phyloP scores from a whole-genome alignment of 768 basidiomycete genomes.

The Leccinum sublutescens region DNA sequence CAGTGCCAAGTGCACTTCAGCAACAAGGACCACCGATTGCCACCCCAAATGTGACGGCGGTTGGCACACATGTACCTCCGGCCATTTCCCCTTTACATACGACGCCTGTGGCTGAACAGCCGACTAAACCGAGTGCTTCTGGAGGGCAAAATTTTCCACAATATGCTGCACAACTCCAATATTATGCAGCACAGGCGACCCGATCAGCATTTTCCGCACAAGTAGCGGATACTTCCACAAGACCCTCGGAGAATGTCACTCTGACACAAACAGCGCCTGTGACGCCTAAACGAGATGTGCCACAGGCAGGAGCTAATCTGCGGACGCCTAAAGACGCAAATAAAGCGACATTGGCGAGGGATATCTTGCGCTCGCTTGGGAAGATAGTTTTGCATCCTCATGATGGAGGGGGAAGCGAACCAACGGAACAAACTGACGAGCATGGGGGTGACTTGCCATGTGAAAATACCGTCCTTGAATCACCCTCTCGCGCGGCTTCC shows the following conservation, averaged over 20 bases:
- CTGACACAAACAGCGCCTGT: neutral
- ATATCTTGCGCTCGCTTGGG: conserved; percentile 55
- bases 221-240: neutral
- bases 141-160: neutral
- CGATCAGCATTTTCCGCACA: conserved; percentile 7
- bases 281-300: conserved; percentile 10
- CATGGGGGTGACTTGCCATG: neutral
- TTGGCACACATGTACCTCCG: neutral
- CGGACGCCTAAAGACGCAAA: conserved; percentile 43
- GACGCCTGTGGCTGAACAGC: neutral
- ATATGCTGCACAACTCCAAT: conserved; percentile 20
- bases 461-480: neutral
- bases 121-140: neutral
- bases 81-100: neutral
- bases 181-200: conserved; percentile 21
- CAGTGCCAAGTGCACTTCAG: neutral
- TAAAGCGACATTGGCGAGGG: conserved; percentile 51
- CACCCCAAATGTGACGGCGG: neutral
- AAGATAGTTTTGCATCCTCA: conserved; percentile 8
- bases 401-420: conserved; percentile 9
- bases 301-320: neutral
- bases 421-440: neutral
- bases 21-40: neutral
- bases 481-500: neutral
- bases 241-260: neutral